A percentile compares a stretch with the other conserved stretches of the same genome.
These are phyloP conservation scores for Talaromyces liani DNA, from an alignment of 495 filamentous ascomycete species.

Conservation along the genomic window DNA sequence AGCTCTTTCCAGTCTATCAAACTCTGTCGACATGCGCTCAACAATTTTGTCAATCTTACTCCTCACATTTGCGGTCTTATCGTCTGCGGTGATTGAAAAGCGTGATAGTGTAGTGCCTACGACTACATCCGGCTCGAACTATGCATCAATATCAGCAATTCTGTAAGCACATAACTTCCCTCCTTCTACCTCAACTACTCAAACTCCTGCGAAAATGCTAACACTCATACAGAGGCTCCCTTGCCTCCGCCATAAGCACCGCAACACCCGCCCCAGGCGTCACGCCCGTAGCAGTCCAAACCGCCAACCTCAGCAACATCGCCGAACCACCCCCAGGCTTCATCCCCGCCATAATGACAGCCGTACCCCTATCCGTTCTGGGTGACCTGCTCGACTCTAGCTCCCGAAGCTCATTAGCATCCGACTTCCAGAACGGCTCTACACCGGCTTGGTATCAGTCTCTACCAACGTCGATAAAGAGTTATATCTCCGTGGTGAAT, in stretches of 20 bases:
- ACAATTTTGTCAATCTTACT: not conserved
- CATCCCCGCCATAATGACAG: conserved; percentile 22
- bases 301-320: conserved; percentile 25
- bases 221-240: not conserved
- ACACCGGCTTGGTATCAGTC: conserved; percentile 25
- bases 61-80: not conserved
- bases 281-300: conserved; percentile 13
- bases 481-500: conserved; percentile 25
- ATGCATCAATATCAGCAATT: not conserved
- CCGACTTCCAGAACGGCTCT: conserved; percentile 22
- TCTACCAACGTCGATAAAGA: conserved; percentile 23
- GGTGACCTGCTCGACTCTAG: conserved; percentile 19
- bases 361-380: conserved; percentile 20
- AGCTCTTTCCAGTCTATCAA: not conserved
- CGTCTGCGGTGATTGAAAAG: not conserved
- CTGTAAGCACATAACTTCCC: not conserved
- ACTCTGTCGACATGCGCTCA: not conserved
- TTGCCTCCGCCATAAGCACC: not conserved
- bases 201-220: not conserved
- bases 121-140: not conserved
- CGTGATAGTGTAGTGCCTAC: not conserved
- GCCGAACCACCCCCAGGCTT: conserved; percentile 20
- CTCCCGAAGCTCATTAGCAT: conserved; percentile 24
- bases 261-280: conserved; percentile 4
- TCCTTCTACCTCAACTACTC: not conserved